Evolutionary conservation across 2,329 filamentous ascomycete species (phyloP).

Genomic region (Monilinia laxa): DNA sequence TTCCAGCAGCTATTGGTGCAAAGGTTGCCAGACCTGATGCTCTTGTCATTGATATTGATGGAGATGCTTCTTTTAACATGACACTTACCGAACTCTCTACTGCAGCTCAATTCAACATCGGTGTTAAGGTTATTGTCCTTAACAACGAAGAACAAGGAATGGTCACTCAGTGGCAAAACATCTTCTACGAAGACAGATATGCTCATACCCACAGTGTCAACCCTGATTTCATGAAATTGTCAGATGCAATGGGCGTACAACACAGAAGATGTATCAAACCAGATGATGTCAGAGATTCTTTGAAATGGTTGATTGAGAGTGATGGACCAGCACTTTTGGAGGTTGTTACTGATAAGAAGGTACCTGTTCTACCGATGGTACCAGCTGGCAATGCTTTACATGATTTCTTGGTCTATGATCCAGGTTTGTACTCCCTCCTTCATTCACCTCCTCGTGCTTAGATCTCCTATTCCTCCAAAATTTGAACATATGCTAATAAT

Average conservation of each 20-base stretch:
- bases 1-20: constrained; percentile 91
- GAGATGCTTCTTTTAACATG: constrained; percentile 99
- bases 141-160: constrained; percentile 99
- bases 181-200: constrained; percentile 94
- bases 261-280: constrained; percentile 70
- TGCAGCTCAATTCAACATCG: constrained; percentile 93
- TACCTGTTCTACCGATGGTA: constrained; percentile 97
- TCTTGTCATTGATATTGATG: constrained; percentile 87
- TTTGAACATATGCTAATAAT: constrained; percentile 41
- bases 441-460: background rate
- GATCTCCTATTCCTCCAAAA: constrained; percentile 1
- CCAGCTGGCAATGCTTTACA: constrained; percentile 83
- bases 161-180: constrained; percentile 97
- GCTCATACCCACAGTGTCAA: constrained; percentile 92
- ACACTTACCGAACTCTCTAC: constrained; percentile 93
- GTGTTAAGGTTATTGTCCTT: constrained; percentile 88
- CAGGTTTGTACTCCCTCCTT: constrained; percentile 53
- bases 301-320: constrained; percentile 85
- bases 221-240: constrained; percentile 92
- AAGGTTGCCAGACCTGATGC: constrained; percentile 71
- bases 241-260: constrained; percentile 87
- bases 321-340: constrained; percentile 93
- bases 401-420: constrained; percentile 89
- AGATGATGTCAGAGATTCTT: constrained; percentile 70
- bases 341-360: constrained; percentile 86